Base-by-base conservation (phyloP, 352 stramenopile species). In the Phytophthora fragariaefolia region DNA sequence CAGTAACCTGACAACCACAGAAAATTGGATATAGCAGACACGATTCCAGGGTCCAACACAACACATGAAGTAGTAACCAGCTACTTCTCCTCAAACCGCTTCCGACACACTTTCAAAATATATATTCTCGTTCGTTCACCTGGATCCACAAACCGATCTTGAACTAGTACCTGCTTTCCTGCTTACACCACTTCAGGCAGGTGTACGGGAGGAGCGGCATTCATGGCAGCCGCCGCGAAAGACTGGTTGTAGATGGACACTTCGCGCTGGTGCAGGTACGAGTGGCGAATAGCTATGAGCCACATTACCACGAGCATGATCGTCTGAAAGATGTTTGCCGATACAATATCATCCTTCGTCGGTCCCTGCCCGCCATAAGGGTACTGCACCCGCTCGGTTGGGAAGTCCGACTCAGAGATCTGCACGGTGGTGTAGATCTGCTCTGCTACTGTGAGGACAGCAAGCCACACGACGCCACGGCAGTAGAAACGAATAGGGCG, bases 301-400 rank as follows among this genome's bases (percentile, higher is more conserved):
- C 86, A 96, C 85, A 96, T 94, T 27, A 91, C 71, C 24, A 89
- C 71, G 23, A 96, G 81, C 75, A 96, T 89, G 57, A 96, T 79
- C 43, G 83, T 83, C 66, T 96, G 85, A 61, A 96, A 92, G 15
- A 96, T 74, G 66, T 93, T 94, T 24, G 85, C 85, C 50, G 85
- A 93, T 34, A 96, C 85, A 28, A 96, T 88, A 46, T 96, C 87
- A 10, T 96, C 86, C 40, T 93, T 90, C 13, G 85, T 91, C 2
- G 87, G 87, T 10, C 80, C 82, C n/a, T 85, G 80, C 17, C 80
- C 82, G 12, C 83, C 85, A 51, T 92, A 95, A 1, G 83, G 79
- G 38, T 91, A 91, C 50, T 84, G 83, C 68, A 90, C 76, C 3
- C 76, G 74, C 51, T 87, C 85, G 13, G 87, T 84, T 8, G 85